Evolutionary conservation across 2,329 filamentous ascomycete species (phyloP), one percentile per base, ranked within the genome.

Genomic region (Coniella lustricola): DNA sequence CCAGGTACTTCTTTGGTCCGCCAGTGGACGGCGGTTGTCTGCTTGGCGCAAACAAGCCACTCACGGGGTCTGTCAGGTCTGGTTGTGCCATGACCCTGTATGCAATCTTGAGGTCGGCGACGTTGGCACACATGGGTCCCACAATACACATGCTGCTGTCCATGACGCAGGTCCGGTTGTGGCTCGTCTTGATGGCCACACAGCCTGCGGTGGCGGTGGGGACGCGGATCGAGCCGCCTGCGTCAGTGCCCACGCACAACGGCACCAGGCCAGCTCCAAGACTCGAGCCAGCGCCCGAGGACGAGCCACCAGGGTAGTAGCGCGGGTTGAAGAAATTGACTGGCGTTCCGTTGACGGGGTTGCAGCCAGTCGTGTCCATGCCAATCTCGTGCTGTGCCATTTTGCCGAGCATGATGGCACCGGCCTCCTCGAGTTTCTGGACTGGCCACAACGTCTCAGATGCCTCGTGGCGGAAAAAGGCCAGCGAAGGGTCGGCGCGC

Each of bases 221-320:
- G 33, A 93, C 78, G 34, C 88, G 81, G 49, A 88, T 77, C 52
- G 82, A 87, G 51, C 87, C 87, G 33, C 87, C 85, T 2, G 85
- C 84, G 57, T 91, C 87, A 5, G 82, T 84, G 33, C 86, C 88
- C 21, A 90, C 71, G 1, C 80, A 77, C 53, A 89, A 81, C n/a
- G 87, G 87, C 3, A 90, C 74, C 20, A 93, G 67, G 2, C 87
- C 87, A 7, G 79, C 76, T 17, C 76, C 76, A 21, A 90, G 73
- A 12, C 81, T 77, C 46, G 88, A 91, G 0, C 75, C 86, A 3
- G 78, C 84, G 2, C 88, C 88, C 2, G 86, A 87, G 0, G 87
- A 90, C 0, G 86, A 90, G 22, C 88, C 88, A 41, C 88, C 88
- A 4, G 85, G 81, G 62, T 90, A 94, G 70, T 90, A 93, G 3